Percentiles rank a stretch among this genome's conserved stretches.
Evolutionary conservation across 345 rosid genomes (phyloP).

Genomic region (Gossypioides kirkii): DNA sequence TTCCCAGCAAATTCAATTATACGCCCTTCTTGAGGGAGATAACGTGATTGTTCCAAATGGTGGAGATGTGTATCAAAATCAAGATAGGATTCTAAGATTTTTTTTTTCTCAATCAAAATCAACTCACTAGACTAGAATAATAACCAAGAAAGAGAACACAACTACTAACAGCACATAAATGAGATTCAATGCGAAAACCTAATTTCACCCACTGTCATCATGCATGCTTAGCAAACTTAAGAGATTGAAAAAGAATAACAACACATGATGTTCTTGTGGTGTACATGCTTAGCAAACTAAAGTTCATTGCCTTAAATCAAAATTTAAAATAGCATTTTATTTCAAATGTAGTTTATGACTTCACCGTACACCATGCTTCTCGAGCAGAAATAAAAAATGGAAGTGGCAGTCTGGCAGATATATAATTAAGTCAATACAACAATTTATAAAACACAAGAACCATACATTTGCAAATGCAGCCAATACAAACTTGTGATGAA

Average conservation of each 20-base stretch:
- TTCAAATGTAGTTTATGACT: not conserved
- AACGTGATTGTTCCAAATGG: too few relatives aligned
- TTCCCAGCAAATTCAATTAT: conserved; percentile 89
- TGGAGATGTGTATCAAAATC: too few relatives aligned
- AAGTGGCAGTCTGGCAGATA: not conserved
- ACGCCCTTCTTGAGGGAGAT: conserved; percentile 93
- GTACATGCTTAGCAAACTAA: not conserved
- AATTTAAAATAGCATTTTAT: not conserved
- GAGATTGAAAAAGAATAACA: too few relatives aligned
- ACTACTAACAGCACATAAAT: too few relatives aligned
- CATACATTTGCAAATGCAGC: not conserved
- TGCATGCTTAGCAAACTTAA: too few relatives aligned
- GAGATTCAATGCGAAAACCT: too few relatives aligned
- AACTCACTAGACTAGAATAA: too few relatives aligned
- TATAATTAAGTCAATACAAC: not conserved
- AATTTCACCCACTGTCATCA: too few relatives aligned
- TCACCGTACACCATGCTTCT: not conserved
- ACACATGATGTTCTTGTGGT: too few relatives aligned
- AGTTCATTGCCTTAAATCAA: not conserved
- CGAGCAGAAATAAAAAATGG: not conserved
- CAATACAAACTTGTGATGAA: not conserved
- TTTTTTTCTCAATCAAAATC: too few relatives aligned
- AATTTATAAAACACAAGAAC: not conserved
- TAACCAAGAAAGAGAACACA: too few relatives aligned
- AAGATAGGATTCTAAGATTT: too few relatives aligned